A percentile compares a stretch with the other conserved stretches of the same genome.
Conservation (phyloP, 2,329 filamentous ascomycete species). For the Aspergillus sclerotialis region DNA sequence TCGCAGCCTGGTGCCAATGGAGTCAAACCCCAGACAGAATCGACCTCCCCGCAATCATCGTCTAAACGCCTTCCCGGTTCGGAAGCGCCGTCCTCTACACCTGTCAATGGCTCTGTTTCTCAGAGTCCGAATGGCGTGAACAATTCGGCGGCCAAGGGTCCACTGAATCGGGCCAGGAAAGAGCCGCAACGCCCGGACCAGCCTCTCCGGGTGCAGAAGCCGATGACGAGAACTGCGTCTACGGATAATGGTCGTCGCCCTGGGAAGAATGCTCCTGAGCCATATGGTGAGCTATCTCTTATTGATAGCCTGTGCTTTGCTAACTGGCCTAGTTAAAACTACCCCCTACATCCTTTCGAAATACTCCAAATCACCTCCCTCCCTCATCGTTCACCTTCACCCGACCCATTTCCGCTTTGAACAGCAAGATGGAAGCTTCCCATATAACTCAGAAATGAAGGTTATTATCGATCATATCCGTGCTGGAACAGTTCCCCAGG, state of each 20-base stretch:
- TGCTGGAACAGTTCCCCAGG: conserved; percentile 74
- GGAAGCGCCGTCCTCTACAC: conserved; percentile 43
- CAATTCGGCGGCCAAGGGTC: conserved; percentile 17
- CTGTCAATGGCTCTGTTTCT: conserved; percentile 34
- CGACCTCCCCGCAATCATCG: conserved; percentile 47
- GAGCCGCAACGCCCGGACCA: conserved; percentile 43
- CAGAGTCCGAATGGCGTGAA: conserved; percentile 34
- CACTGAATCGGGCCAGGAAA: conserved; percentile 50
- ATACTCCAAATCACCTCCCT: conserved; percentile 65
- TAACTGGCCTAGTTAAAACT: conserved; percentile 55
- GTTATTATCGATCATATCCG: conserved; percentile 71
- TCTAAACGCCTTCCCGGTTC: conserved; percentile 50
- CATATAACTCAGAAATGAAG: conserved; percentile 88
- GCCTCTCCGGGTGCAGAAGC: conserved; percentile 24
- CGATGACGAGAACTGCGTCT: conserved; percentile 24
- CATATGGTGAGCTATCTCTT: conserved; percentile 34
- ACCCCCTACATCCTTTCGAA: conserved; percentile 76
- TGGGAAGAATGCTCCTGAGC: conserved; percentile 36
- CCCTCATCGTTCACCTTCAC: conserved; percentile 79
- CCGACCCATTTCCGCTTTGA: conserved; percentile 86
- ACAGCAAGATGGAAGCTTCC: conserved; percentile 84
- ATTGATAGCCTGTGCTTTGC: conserved; percentile 11
- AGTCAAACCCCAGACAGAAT: conserved; percentile 50
- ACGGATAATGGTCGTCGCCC: conserved; percentile 26
- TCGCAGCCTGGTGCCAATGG: conserved; percentile 58